These are phyloP conservation scores for Micromonas commoda DNA, from an alignment of 139 green algal genomes.

Conservation along the genomic window DNA sequence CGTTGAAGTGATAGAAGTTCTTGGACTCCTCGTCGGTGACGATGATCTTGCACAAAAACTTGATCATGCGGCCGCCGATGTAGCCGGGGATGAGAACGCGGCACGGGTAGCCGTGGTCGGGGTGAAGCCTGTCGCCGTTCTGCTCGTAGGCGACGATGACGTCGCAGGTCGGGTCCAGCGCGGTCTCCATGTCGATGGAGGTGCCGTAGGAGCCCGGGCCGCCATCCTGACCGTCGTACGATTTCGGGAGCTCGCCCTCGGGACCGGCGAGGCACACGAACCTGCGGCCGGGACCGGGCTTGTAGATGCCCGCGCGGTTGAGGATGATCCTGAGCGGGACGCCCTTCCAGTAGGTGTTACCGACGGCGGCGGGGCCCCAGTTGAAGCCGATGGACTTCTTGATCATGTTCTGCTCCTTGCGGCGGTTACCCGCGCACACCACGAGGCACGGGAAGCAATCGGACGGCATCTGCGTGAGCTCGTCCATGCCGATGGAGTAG, in stretches of 20 bases:
- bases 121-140: slow-evolving; percentile 58
- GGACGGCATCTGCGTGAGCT: slow-evolving; percentile 67
- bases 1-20: slow-evolving; percentile 96
- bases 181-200: slow-evolving; percentile 45
- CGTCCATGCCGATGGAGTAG: slow-evolving; percentile 75
- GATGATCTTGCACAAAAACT: slow-evolving; percentile 80
- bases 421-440: slow-evolving; percentile 82
- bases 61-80: slow-evolving; percentile 83
- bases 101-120: slow-evolving; percentile 72
- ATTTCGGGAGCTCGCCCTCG: slow-evolving; percentile 25
- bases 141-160: slow-evolving; percentile 72
- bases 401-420: slow-evolving; percentile 98
- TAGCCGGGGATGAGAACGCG: slow-evolving; percentile 78
- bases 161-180: slow-evolving; percentile 58
- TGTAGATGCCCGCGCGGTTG: slow-evolving; percentile 32
- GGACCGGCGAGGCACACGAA: slow-evolving; percentile 44
- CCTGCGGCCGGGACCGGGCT: slow-evolving; percentile 1
- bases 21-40: slow-evolving; percentile 64
- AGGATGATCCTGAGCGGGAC: slow-evolving; percentile 80
- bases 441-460: slow-evolving; percentile 71
- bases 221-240: slow-evolving; percentile 35
- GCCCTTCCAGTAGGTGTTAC: slow-evolving; percentile 84
- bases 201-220: slow-evolving; percentile 56
- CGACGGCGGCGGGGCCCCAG: slow-evolving; percentile 60
- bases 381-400: slow-evolving; percentile 81